phyloP scores from a whole-genome alignment of 164 flowering plant species.

The Annona cherimola region DNA sequence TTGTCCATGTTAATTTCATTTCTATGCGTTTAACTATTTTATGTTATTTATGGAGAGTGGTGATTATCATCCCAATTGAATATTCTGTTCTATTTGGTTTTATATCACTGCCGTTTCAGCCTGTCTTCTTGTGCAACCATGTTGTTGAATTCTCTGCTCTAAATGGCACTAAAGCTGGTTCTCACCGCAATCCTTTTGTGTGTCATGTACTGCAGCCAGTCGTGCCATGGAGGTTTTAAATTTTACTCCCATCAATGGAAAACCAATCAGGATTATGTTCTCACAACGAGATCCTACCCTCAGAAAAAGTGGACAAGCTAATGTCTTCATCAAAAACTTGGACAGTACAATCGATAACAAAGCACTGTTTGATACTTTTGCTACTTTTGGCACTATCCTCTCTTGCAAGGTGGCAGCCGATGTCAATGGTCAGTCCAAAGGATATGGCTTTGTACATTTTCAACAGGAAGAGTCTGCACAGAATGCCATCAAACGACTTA shows the following conservation, averaged over 20 bases:
- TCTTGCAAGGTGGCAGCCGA: slow-evolving; percentile 77
- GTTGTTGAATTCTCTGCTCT: not conserved
- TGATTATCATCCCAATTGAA: too few relatives aligned
- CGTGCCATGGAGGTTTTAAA: slow-evolving; percentile 60
- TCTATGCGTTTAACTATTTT: too few relatives aligned
- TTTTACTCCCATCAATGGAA: slow-evolving; percentile 64
- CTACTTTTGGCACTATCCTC: slow-evolving; percentile 57
- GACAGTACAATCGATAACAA: slow-evolving; percentile 60
- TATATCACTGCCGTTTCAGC: too few relatives aligned
- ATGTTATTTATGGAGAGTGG: too few relatives aligned
- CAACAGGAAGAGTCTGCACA: slow-evolving; percentile 58
- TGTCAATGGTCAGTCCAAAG: slow-evolving; percentile 52
- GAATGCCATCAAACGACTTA: slow-evolving; percentile 49
- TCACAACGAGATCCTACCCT: slow-evolving; percentile 69
- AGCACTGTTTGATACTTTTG: slow-evolving; percentile 61
- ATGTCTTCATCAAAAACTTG: slow-evolving; percentile 74
- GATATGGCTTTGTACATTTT: slow-evolving; percentile 80
- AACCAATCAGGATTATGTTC: slow-evolving; percentile 66
- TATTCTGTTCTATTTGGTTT: too few relatives aligned
- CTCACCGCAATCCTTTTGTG: not conserved
- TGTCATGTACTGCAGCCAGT: slow-evolving; percentile 39
- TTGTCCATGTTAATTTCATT: too few relatives aligned
- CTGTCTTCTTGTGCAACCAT: too few relatives aligned
- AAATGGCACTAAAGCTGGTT: not conserved
- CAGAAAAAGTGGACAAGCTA: slow-evolving; percentile 66